phyloP scores from a whole-genome alignment of 129 eudicot species.

The Ambrosia trifida region DNA sequence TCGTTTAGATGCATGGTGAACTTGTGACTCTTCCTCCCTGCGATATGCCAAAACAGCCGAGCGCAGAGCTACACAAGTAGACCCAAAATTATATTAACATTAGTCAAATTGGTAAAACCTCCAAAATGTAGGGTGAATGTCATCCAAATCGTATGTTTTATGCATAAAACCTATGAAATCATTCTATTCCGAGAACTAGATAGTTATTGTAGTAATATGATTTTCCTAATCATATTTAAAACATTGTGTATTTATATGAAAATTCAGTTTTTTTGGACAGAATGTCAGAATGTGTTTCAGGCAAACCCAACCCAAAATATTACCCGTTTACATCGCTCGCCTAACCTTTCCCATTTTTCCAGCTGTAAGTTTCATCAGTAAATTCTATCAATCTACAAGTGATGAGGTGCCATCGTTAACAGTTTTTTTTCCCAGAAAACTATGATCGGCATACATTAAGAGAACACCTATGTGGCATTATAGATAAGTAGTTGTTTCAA shows the following conservation, averaged over 20 bases:
- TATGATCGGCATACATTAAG: not conserved
- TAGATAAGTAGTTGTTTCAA: not conserved
- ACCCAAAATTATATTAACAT: slow-evolving; percentile 12
- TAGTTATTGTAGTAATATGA: not conserved
- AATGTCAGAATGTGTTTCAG: too few relatives aligned
- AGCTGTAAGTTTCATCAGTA: not conserved
- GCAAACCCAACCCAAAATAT: not conserved
- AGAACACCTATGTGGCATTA: not conserved
- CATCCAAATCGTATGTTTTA: not conserved
- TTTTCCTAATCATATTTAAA: not conserved
- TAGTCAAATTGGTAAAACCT: not conserved
- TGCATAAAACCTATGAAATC: not conserved
- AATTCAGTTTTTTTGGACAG: not conserved
- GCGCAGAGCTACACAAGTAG: slow-evolving; percentile 64
- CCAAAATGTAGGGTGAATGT: not conserved
- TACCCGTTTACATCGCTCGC: not conserved
- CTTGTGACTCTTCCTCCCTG: slow-evolving; percentile 76
- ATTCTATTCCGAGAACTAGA: not conserved
- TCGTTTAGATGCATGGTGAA: slow-evolving; percentile 58
- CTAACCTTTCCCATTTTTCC: not conserved
- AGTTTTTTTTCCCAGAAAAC: not conserved
- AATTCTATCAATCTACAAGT: not conserved
- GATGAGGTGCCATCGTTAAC: not conserved
- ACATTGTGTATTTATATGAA: not conserved
- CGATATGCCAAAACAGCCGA: slow-evolving; percentile 82